Percentiles rank a stretch among this genome's conserved stretches.
Evolutionary conservation across 371 early-diverging fungal genomes (phyloP).

Genomic region (Mortierella sp.): DNA sequence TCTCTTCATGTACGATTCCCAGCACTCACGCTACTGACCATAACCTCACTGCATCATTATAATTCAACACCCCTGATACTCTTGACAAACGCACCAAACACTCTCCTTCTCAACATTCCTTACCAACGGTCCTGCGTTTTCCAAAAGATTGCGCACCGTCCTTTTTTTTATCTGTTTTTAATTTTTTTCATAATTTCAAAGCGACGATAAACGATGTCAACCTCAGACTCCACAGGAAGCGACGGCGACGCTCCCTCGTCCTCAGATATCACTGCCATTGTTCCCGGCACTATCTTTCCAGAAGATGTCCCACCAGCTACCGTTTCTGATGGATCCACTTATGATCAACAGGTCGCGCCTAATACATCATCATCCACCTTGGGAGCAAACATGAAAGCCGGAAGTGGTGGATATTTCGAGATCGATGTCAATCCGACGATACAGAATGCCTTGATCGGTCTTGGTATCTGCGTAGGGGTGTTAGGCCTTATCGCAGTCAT

Average conservation of each 20-base stretch:
- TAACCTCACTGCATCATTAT: background rate
- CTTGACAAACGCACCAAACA: too few species aligned
- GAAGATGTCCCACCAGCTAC: slow-evolving; percentile 22
- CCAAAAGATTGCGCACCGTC: too few species aligned
- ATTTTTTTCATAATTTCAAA: background rate
- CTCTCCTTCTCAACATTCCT: background rate
- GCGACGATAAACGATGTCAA: background rate
- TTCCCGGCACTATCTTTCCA: slow-evolving; percentile 22
- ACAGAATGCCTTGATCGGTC: slow-evolving; percentile 19
- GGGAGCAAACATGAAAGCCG: background rate
- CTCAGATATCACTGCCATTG: slow-evolving; percentile 14
- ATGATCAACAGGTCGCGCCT: background rate
- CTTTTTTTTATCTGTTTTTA: too few species aligned
- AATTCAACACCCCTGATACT: too few species aligned
- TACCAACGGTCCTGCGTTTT: too few species aligned
- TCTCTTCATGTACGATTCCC: too few species aligned
- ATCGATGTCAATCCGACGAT: slow-evolving; percentile 34
- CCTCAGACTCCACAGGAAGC: background rate
- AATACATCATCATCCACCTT: background rate
- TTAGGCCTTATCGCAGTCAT: slow-evolving; percentile 34
- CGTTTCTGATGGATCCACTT: slow-evolving; percentile 2
- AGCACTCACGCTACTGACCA: too few species aligned
- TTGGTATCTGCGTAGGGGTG: slow-evolving; percentile 27
- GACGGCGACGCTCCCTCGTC: background rate
- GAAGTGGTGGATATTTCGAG: background rate